phyloP scores from a whole-genome alignment of 163 green algal species.

The Coccomyxa subellipsoidea region DNA sequence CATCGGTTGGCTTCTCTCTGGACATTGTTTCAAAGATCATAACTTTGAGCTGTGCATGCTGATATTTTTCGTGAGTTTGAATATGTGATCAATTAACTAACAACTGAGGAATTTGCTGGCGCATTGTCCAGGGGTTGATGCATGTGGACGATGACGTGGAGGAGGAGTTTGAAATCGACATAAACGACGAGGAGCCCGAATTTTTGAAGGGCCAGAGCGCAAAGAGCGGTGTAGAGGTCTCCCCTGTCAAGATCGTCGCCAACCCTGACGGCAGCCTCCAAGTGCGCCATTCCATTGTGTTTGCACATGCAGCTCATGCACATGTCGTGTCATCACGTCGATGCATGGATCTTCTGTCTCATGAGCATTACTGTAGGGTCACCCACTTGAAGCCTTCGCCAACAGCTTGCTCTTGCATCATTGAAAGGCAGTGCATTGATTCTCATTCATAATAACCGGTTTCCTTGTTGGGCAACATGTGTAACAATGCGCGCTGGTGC shows the following conservation, averaged over 20 bases:
- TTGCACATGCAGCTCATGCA: not conserved
- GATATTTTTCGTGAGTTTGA: too few relatives aligned
- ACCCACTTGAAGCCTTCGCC: too few relatives aligned
- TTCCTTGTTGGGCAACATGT: not conserved
- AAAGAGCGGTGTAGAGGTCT: constrained; percentile 78
- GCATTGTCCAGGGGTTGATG: constrained; percentile 38
- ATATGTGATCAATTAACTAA: not conserved
- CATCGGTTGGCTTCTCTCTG: too few relatives aligned
- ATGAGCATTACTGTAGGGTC: too few relatives aligned
- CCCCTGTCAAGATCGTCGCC: constrained; percentile 97
- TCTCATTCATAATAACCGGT: too few relatives aligned
- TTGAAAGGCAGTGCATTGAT: too few relatives aligned
- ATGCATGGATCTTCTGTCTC: too few relatives aligned
- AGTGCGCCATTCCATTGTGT: not conserved
- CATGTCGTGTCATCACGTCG: not conserved
- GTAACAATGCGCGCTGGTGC: too few relatives aligned
- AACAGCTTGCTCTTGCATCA: too few relatives aligned
- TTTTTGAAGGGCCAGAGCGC: constrained; percentile 85
- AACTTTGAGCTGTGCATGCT: not conserved
- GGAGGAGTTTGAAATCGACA: constrained; percentile 97
- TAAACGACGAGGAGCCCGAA: constrained; percentile 94
- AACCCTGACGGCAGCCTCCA: constrained; percentile 87
- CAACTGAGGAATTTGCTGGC: not conserved
- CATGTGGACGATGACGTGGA: constrained; percentile 64
- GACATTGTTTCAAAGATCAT: too few relatives aligned